Percentiles rank a stretch among this genome's conserved stretches.
phyloP scores from a whole-genome alignment of 2,329 filamentous ascomycete species.

The Cadophora gregata region DNA sequence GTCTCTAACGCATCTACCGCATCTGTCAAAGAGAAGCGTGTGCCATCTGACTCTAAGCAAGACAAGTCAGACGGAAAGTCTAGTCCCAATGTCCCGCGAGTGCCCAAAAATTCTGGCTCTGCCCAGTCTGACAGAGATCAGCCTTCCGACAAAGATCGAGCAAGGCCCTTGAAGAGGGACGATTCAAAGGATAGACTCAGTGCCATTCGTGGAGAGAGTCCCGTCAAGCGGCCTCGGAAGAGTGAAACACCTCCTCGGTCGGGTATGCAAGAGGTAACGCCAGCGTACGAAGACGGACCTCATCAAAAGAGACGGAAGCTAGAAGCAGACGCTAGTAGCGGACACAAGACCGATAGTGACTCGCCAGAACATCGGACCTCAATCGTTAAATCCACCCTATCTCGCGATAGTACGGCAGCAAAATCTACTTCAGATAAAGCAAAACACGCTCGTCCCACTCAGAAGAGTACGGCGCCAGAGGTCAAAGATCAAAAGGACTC shows the following conservation, averaged over 20 bases:
- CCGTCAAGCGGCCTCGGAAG: conserved; percentile 62
- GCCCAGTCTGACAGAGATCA: conserved; percentile 32
- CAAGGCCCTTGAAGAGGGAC: conserved; percentile 66
- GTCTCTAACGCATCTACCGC: conserved; percentile 60
- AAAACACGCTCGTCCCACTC: conserved; percentile 24
- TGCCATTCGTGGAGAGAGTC: conserved; percentile 54
- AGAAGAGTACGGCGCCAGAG: conserved; percentile 25
- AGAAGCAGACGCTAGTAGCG: conserved; percentile 51
- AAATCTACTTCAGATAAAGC: conserved; percentile 31
- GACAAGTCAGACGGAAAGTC: conserved; percentile 57
- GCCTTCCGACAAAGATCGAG: conserved; percentile 52
- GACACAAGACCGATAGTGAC: conserved; percentile 37
- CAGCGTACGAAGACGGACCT: conserved; percentile 57
- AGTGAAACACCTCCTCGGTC: conserved; percentile 63
- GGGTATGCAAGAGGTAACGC: conserved; percentile 49
- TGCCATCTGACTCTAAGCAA: conserved; percentile 45
- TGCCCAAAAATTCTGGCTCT: conserved; percentile 27
- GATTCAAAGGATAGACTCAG: conserved; percentile 62
- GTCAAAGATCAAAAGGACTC: conserved; percentile 18
- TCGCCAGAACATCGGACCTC: conserved; percentile 39
- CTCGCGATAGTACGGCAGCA: conserved; percentile 31
- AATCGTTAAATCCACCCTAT: conserved; percentile 29
- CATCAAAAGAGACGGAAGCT: conserved; percentile 63
- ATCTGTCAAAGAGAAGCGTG: conserved; percentile 54
- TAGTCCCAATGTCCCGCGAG: conserved; percentile 35